Percentiles rank a stretch among this genome's conserved stretches.
phyloP scores from a whole-genome alignment of 495 filamentous ascomycete genomes.

The Hypoxylon fuscum region DNA sequence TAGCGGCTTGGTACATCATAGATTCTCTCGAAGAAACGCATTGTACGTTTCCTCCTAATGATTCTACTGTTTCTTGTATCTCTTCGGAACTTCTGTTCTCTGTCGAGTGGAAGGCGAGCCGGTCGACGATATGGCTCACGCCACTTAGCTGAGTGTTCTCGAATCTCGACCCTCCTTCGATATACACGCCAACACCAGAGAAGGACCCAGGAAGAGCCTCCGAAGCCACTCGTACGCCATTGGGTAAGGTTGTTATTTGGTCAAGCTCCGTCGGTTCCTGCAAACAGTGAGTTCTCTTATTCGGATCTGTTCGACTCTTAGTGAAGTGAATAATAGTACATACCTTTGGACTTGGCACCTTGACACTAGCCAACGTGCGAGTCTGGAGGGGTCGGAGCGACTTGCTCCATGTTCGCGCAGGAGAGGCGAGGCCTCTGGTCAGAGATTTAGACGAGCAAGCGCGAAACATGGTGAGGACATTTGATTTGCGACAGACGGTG shows the following conservation, averaged over 20 bases:
- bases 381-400: conserved; percentile 25
- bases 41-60: conserved; percentile 92
- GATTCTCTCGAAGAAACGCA: conserved; percentile 95
- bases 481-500: conserved; percentile 3
- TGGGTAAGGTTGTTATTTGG: conserved; percentile 86
- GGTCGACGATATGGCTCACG: conserved; percentile 95
- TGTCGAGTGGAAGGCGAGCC: conserved; percentile 96
- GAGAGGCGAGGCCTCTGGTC: conserved; percentile 38
- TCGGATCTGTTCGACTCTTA: not conserved
- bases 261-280: conserved; percentile 92
- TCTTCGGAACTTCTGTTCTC: conserved; percentile 74
- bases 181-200: conserved; percentile 93
- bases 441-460: conserved; percentile 35
- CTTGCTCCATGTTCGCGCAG: conserved; percentile 21
- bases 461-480: conserved; percentile 42
- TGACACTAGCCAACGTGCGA: conserved; percentile 40
- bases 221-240: conserved; percentile 94
- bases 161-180: conserved; percentile 95
- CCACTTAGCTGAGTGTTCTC: conserved; percentile 86
- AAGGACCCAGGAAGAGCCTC: conserved; percentile 96
- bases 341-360: conserved; percentile 42
- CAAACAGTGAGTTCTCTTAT: conserved; percentile 25
- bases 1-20: conserved; percentile 98
- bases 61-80: conserved; percentile 86
- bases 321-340: not conserved